Evolutionary conservation across 805 yeast species (phyloP), one percentile per base, ranked within the genome.

Genomic region (Pichia deserticola): DNA sequence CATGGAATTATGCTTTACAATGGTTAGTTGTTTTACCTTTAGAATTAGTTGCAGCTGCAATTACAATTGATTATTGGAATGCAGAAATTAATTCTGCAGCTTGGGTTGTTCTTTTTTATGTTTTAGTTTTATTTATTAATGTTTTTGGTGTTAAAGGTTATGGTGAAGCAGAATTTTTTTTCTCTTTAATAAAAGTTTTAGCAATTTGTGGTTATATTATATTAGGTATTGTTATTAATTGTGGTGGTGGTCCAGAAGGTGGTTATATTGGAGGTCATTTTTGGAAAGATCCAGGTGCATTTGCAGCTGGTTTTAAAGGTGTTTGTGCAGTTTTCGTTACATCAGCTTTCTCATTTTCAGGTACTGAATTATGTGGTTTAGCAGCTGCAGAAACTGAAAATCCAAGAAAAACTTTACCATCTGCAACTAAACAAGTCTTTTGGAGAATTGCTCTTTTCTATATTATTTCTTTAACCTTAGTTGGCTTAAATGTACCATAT

Each of bases 371-470:
- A 53, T 74, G 75, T 60, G 86, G 83, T 53, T 70, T 82, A 51
- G 81, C 84, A 44, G 82, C 84, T 47, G 83, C 84, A 45, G 88
- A 82, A 67, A 79, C 83, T 49, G 71, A 70, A 38, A 79, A 81
- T 64, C 80, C 81, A 45, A 76, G 80, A 66, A 78, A 73, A 61
- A 68, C 84, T 8, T 74, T 82, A 48, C 86, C 86, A 45, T 69
- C 73, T 52, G 85, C 86, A 38, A 78, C 81, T 39, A 81, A 80
- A 60, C 85, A 81, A 57, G 83, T 81, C 36, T 73, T 80, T 59
- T 81, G 82, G 76, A 76, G 86, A 70, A 75, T 82, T 56, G 61
- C 81, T 32, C 63, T 82, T 54, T 77, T 82, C 62, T 82, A 80
- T 64, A 64, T 81, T 45, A 58, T 78, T 41, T 73, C 81, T 7